phyloP scores from a whole-genome alignment of 495 filamentous ascomycete genomes.

The Neurospora africana region DNA sequence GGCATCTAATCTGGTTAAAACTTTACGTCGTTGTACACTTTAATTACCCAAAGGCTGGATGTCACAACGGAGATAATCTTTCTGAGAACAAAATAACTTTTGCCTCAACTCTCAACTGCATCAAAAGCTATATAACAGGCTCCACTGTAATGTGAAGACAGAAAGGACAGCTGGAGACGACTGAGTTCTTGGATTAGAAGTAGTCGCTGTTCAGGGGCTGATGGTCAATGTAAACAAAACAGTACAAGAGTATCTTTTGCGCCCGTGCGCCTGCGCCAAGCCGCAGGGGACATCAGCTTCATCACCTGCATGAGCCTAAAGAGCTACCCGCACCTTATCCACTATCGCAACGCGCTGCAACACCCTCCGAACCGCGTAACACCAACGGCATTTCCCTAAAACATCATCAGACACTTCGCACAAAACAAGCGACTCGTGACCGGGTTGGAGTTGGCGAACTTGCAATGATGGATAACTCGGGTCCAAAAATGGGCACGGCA shows the following conservation, averaged over 20 bases:
- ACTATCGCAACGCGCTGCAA: neutral
- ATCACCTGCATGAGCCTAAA: neutral
- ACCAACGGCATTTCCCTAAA: neutral
- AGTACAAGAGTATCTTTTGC: neutral
- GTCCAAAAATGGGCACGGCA: slow-evolving; percentile 21
- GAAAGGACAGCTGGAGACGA: neutral
- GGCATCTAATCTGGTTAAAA: neutral
- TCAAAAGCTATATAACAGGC: neutral
- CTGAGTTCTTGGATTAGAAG: neutral
- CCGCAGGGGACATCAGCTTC: neutral
- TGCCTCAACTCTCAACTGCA: neutral
- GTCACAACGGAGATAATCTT: neutral
- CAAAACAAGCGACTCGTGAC: neutral
- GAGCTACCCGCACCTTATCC: neutral
- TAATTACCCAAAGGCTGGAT: neutral
- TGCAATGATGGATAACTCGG: slow-evolving; percentile 45
- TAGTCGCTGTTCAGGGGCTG: neutral
- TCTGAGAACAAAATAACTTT: neutral
- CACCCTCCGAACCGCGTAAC: neutral
- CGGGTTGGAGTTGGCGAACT: neutral
- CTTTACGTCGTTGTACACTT: neutral
- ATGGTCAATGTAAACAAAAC: neutral
- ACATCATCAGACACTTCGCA: neutral
- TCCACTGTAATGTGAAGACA: neutral
- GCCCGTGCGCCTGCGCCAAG: neutral